Evolutionary conservation across 2,329 filamentous ascomycete genomes (phyloP).

Genomic region (Botrytis hyacinthi): DNA sequence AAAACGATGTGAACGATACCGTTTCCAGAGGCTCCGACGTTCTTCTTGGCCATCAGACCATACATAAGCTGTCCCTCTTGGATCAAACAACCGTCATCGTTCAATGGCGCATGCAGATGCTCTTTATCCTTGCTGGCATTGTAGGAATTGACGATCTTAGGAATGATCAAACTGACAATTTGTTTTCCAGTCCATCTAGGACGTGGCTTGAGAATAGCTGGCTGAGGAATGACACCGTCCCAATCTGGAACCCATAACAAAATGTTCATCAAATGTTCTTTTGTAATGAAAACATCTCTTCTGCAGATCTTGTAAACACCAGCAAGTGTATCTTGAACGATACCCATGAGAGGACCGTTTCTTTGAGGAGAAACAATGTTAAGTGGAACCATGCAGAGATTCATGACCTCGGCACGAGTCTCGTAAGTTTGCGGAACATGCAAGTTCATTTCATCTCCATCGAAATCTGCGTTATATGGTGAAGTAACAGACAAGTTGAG

Average conservation of each 20-base stretch:
- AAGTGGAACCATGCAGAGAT: slow-evolving; percentile 95
- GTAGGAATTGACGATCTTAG: slow-evolving; percentile 78
- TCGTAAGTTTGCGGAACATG: slow-evolving; percentile 98
- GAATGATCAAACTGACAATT: slow-evolving; percentile 90
- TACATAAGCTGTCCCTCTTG: slow-evolving; percentile 87
- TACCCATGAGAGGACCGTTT: slow-evolving; percentile 98
- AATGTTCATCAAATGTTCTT: slow-evolving; percentile 92
- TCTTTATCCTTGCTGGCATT: slow-evolving; percentile 57
- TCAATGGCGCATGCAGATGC: slow-evolving; percentile 55
- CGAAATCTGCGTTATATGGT: slow-evolving; percentile 99
- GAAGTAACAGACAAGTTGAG: slow-evolving; percentile 97
- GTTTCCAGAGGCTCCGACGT: slow-evolving; percentile 81
- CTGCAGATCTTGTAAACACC: slow-evolving; percentile 96
- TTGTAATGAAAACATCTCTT: slow-evolving; percentile 85
- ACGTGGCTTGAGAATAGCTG: slow-evolving; percentile 88
- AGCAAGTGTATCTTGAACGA: slow-evolving; percentile 95
- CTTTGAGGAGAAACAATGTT: slow-evolving; percentile 98
- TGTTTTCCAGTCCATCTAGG: slow-evolving; percentile 99
- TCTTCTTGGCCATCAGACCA: slow-evolving; percentile 90
- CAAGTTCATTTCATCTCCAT: slow-evolving; percentile 99
- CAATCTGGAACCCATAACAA: slow-evolving; percentile 97
- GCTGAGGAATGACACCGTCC: slow-evolving; percentile 91
- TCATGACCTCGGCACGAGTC: slow-evolving; percentile 88
- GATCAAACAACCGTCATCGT: slow-evolving; percentile 78
- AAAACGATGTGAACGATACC: slow-evolving; percentile 95